Conservation (phyloP, 345 rosid genomes). For the Ricinus communis region DNA sequence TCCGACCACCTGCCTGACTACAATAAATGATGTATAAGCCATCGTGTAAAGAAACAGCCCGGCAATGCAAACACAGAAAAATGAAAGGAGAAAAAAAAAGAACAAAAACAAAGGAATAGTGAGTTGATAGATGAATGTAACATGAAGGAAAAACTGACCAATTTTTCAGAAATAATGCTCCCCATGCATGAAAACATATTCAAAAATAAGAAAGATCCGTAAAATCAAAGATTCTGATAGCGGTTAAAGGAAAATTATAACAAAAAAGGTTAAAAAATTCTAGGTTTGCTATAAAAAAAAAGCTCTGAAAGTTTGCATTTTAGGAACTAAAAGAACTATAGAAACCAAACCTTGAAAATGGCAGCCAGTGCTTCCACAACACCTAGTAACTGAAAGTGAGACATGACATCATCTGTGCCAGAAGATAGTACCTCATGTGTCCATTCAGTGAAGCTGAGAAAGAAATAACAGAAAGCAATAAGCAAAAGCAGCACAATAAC, state of each 20-base stretch:
- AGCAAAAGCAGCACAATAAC: background rate
- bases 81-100: background rate
- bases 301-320: background rate
- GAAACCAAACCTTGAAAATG: slow-evolving; percentile 74
- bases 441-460: slow-evolving; percentile 82
- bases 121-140: background rate
- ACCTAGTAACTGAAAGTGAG: slow-evolving; percentile 76
- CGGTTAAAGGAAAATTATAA: too few species aligned
- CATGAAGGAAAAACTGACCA: too few species aligned
- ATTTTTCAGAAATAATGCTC: too few species aligned
- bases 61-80: slow-evolving; percentile 20
- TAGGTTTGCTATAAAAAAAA: too few species aligned
- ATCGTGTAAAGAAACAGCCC: slow-evolving; percentile 16
- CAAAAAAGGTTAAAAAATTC: too few species aligned
- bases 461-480: slow-evolving; percentile 2
- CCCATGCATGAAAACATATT: too few species aligned
- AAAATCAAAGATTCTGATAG: too few species aligned
- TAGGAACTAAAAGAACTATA: background rate
- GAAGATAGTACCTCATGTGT: slow-evolving; percentile 73
- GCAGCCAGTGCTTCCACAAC: slow-evolving; percentile 87
- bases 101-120: background rate
- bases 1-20: slow-evolving; percentile 75
- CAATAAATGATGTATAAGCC: slow-evolving; percentile 27
- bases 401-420: slow-evolving; percentile 49
- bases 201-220: too few species aligned